Evolutionary conservation across 2,329 filamentous ascomycete genomes (phyloP).

Genomic region (Aureobasidium lini): DNA sequence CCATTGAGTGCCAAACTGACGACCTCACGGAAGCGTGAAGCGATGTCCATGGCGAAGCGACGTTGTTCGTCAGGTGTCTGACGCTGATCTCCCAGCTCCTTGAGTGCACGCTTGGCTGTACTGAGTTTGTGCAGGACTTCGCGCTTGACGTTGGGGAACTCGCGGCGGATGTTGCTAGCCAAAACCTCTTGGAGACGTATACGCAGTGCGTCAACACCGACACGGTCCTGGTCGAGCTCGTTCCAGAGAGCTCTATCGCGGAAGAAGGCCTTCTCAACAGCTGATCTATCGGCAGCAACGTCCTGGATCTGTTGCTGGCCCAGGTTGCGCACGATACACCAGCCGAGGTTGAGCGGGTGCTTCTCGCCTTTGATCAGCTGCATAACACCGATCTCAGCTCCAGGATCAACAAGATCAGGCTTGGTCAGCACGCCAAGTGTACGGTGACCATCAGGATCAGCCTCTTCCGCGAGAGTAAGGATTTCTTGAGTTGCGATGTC

Average conservation of each 20-base stretch:
- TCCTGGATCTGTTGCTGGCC: constrained; percentile 23
- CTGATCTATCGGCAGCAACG: background rate
- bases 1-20: constrained; percentile 27
- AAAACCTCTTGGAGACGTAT: constrained; percentile 36
- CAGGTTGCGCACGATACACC: constrained; percentile 28
- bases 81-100: constrained; percentile 44
- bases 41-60: constrained; percentile 39
- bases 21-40: constrained; percentile 26
- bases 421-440: constrained; percentile 34
- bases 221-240: constrained; percentile 28
- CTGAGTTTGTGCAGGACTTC: constrained; percentile 29
- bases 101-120: constrained; percentile 28
- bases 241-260: constrained; percentile 30
- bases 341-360: constrained; percentile 25
- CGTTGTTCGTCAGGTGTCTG: constrained; percentile 42
- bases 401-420: constrained; percentile 27
- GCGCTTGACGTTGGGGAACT: constrained; percentile 37
- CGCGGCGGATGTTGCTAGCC: constrained; percentile 34
- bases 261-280: constrained; percentile 31
- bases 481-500: constrained; percentile 43
- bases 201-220: constrained; percentile 36
- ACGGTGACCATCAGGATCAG: constrained; percentile 26
- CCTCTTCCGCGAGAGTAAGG: constrained; percentile 32
- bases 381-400: constrained; percentile 20
- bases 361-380: constrained; percentile 23